These are phyloP conservation scores for Casuarina equisetifolia DNA, from an alignment of 306 rosid genomes.

Conservation along the genomic window DNA sequence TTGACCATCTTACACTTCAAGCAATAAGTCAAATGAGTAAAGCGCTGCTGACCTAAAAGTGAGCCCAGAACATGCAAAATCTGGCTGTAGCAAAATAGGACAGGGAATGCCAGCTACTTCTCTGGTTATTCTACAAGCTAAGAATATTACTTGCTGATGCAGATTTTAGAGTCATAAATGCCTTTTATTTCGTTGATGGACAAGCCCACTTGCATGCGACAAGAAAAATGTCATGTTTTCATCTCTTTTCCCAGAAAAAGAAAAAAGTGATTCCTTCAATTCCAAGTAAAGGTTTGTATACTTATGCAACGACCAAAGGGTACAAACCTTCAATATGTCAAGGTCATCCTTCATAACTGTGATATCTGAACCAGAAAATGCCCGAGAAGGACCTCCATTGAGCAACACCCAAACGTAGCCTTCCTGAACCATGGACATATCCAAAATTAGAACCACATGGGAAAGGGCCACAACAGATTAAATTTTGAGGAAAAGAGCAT, in stretches of 20 bases:
- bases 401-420: conserved; percentile 56
- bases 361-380: conserved; percentile 49
- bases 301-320: background rate
- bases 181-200: conserved; percentile 5
- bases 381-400: conserved; percentile 65
- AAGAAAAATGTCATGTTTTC: background rate
- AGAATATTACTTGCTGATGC: background rate
- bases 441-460: conserved; percentile 4
- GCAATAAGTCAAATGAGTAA: background rate
- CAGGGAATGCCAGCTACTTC: background rate
- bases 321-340: conserved; percentile 41
- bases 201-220: background rate
- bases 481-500: conserved; percentile 12
- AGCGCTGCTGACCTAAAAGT: background rate
- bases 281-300: conserved; percentile 2
- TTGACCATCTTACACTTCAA: background rate
- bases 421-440: conserved; percentile 40
- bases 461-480: conserved; percentile 7
- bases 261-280: background rate
- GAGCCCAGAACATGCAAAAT: background rate
- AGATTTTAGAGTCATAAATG: background rate
- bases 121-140: background rate
- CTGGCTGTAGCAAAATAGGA: background rate
- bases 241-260: background rate
- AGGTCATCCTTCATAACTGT: conserved; percentile 46